Percentiles rank a stretch among this genome's conserved stretches.
phyloP scores from a whole-genome alignment of 2,329 filamentous ascomycete species.

The Atkinsonella hypoxylon region DNA sequence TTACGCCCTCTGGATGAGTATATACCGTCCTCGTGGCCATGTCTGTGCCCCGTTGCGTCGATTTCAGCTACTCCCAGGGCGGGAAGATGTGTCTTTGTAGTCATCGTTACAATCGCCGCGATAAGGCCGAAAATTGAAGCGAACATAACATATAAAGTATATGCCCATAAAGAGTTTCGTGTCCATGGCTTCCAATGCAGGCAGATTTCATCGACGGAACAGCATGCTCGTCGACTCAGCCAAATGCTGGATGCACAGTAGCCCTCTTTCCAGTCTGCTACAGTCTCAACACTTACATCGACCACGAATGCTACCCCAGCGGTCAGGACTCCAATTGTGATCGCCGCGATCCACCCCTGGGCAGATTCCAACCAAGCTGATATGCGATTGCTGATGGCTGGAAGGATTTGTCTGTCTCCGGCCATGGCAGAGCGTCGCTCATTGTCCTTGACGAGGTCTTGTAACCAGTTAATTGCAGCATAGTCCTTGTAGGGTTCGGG shows the following conservation, averaged over 20 bases:
- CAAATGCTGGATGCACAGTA: conserved; percentile 36
- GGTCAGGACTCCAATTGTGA: conserved; percentile 40
- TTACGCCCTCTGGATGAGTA: background rate
- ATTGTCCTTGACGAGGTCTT: conserved; percentile 47
- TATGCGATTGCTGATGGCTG: background rate
- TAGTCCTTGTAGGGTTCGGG: conserved; percentile 46
- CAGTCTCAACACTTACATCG: conserved; percentile 40
- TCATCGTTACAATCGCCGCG: conserved; percentile 15
- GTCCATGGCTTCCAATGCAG: conserved; percentile 32
- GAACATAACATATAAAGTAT: conserved; percentile 15
- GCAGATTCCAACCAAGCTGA: conserved; percentile 30
- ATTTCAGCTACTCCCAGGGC: conserved; percentile 22
- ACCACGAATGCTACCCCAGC: conserved; percentile 43
- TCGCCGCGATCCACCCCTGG: conserved; percentile 43
- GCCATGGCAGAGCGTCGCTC: conserved; percentile 26
- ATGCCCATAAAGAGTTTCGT: conserved; percentile 10
- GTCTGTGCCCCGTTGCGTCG: background rate
- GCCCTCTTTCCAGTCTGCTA: conserved; percentile 46
- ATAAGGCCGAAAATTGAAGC: conserved; percentile 15
- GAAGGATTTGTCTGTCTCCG: too few relatives aligned
- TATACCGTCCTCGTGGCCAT: conserved; percentile 9
- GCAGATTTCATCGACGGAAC: conserved; percentile 22
- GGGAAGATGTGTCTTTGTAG: conserved; percentile 29
- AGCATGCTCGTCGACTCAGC: conserved; percentile 37
- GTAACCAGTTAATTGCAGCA: conserved; percentile 50